phyloP scores from a whole-genome alignment of 257 asterid species.

The Solanum medicagineum region DNA sequence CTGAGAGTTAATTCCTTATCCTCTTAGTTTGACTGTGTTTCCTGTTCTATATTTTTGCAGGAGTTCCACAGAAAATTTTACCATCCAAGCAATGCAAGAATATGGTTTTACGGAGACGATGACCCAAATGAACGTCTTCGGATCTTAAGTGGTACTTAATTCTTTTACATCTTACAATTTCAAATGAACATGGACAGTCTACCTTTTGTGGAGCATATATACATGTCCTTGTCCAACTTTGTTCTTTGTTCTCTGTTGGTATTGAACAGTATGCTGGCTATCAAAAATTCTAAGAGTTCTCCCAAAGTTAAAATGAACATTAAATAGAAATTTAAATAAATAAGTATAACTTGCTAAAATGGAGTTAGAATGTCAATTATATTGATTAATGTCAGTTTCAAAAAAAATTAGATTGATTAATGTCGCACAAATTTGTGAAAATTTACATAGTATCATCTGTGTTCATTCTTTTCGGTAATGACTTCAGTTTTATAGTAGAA shows the following conservation, averaged over 20 bases:
- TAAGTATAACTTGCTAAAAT: neutral
- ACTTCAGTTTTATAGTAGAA: neutral
- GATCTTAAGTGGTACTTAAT: slow-evolving; percentile 59
- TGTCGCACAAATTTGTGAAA: neutral
- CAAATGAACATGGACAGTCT: neutral
- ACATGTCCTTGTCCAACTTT: neutral
- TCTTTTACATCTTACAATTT: neutral
- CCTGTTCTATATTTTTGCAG: slow-evolving; percentile 27
- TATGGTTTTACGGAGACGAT: slow-evolving; percentile 98
- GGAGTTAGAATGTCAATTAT: neutral
- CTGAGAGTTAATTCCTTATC: neutral
- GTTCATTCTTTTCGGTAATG: neutral
- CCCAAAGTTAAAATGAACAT: neutral
- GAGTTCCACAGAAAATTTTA: slow-evolving; percentile 85
- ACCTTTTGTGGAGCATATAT: neutral
- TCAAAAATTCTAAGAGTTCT: neutral
- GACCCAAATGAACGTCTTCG: slow-evolving; percentile 83
- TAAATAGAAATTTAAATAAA: neutral
- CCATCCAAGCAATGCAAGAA: slow-evolving; percentile 95
- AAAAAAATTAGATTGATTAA: neutral
- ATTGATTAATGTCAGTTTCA: neutral
- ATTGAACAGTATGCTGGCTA: neutral
- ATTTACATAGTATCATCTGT: neutral
- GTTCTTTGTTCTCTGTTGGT: neutral
- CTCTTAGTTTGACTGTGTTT: slow-evolving; percentile 1